phyloP scores from a whole-genome alignment of 2,329 filamentous ascomycete species.

The Venturia oleaginea region DNA sequence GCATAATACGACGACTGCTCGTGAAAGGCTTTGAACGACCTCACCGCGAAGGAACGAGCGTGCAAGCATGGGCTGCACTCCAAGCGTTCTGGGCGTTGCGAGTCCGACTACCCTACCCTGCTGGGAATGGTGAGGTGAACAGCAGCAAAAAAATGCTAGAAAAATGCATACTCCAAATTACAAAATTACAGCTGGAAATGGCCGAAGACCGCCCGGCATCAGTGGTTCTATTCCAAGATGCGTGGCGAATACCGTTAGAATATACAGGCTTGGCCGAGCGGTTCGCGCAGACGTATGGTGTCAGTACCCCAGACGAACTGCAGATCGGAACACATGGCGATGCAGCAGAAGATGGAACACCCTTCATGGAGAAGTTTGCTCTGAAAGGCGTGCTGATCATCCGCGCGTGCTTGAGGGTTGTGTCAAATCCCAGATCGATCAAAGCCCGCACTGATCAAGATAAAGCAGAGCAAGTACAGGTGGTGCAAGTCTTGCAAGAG shows the following conservation, averaged over 20 bases:
- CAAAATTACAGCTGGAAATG: constrained; percentile 87
- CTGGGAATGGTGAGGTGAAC: not conserved
- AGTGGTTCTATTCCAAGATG: constrained; percentile 57
- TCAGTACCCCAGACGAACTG: not conserved
- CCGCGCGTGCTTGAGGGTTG: constrained; percentile 74
- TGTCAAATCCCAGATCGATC: constrained; percentile 72
- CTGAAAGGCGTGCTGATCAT: constrained; percentile 77
- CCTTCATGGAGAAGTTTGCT: constrained; percentile 67
- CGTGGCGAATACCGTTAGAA: constrained; percentile 22
- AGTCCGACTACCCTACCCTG: not conserved
- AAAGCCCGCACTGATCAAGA: constrained; percentile 70
- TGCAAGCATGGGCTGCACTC: constrained; percentile 71
- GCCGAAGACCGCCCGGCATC: constrained; percentile 70
- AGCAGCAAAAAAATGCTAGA: constrained; percentile 18
- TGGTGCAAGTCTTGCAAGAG: constrained; percentile 59
- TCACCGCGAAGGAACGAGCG: constrained; percentile 65
- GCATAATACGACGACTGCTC: constrained; percentile 64
- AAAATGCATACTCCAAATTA: constrained; percentile 55
- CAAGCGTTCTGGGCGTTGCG: constrained; percentile 35
- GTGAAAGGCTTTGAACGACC: constrained; percentile 78
- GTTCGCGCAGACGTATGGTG: constrained; percentile 64
- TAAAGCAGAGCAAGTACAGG: constrained; percentile 46
- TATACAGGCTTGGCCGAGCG: constrained; percentile 79
- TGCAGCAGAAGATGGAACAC: constrained; percentile 37
- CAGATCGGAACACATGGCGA: constrained; percentile 32